Percentiles rank a stretch among this genome's conserved stretches.
phyloP scores from a whole-genome alignment of 225 moss, liverwort and hornwort genomes.

The Straminergon stramineum region DNA sequence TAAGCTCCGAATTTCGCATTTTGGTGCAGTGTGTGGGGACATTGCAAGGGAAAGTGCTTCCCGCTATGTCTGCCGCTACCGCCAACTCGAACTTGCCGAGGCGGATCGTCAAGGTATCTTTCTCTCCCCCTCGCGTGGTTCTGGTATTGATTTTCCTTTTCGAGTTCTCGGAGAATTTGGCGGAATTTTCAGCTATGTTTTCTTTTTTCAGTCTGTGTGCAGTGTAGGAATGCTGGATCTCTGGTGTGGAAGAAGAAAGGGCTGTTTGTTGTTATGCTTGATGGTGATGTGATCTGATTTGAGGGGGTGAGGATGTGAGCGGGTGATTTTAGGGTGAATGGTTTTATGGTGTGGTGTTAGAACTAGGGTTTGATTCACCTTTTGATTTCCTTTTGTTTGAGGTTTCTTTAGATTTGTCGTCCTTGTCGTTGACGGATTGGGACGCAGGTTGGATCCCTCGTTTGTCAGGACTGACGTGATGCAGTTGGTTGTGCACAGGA shows the following conservation, averaged over 20 bases:
- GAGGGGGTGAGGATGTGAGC: neutral
- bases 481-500: conserved; percentile 52
- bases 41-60: neutral
- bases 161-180: neutral
- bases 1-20: neutral
- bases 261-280: neutral
- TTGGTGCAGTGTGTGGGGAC: neutral
- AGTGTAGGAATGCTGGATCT: neutral
- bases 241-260: neutral
- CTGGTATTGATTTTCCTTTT: neutral
- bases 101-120: conserved; percentile 78
- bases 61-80: conserved; percentile 69
- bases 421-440: neutral
- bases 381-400: neutral
- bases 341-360: neutral
- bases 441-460: neutral
- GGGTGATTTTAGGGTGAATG: neutral
- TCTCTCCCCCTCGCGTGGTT: too few species aligned
- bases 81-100: conserved; percentile 93
- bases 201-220: neutral
- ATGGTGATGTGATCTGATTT: neutral
- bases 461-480: conserved; percentile 6
- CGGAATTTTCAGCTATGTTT: neutral
- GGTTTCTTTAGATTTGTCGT: neutral
- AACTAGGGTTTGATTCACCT: neutral